Conservation (phyloP, 495 filamentous ascomycete species). For the Hypomontagnella monticulosa region DNA sequence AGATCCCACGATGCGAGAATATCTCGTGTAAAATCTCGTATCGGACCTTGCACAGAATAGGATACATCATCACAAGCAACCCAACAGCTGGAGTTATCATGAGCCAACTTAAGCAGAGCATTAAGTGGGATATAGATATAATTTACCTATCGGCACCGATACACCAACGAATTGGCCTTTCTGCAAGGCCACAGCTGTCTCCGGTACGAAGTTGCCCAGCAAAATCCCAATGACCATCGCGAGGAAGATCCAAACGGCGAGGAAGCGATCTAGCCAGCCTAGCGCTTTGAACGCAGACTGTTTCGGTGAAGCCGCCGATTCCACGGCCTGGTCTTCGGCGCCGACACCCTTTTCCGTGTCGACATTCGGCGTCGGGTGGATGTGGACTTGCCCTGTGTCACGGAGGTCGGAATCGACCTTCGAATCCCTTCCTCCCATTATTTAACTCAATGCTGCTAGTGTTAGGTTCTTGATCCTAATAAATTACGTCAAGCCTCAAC, state of each 20-base stretch:
- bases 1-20: slow-evolving; percentile 69
- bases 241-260: slow-evolving; percentile 86
- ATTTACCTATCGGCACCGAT: slow-evolving; percentile 78
- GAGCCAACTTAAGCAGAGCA: background rate
- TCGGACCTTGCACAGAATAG: slow-evolving; percentile 91
- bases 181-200: slow-evolving; percentile 69
- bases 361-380: slow-evolving; percentile 5
- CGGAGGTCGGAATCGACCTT: slow-evolving; percentile 10
- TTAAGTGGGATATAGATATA: background rate
- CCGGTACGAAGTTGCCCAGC: slow-evolving; percentile 79
- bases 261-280: slow-evolving; percentile 76
- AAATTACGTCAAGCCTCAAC: too few relatives aligned
- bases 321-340: slow-evolving; percentile 1
- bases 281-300: slow-evolving; percentile 62
- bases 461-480: background rate
- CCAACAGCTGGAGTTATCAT: slow-evolving; percentile 68
- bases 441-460: too few relatives aligned
- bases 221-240: slow-evolving; percentile 84
- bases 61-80: slow-evolving; percentile 94
- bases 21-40: slow-evolving; percentile 81
- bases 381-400: background rate
- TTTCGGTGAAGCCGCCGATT: slow-evolving; percentile 7
- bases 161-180: slow-evolving; percentile 78
- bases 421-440: slow-evolving; percentile 6
- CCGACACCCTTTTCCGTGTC: slow-evolving; percentile 13